Evolutionary conservation across 257 asterid genomes (phyloP), one percentile per base, ranked within the genome.

Genomic region (Nicotiana knightiana): DNA sequence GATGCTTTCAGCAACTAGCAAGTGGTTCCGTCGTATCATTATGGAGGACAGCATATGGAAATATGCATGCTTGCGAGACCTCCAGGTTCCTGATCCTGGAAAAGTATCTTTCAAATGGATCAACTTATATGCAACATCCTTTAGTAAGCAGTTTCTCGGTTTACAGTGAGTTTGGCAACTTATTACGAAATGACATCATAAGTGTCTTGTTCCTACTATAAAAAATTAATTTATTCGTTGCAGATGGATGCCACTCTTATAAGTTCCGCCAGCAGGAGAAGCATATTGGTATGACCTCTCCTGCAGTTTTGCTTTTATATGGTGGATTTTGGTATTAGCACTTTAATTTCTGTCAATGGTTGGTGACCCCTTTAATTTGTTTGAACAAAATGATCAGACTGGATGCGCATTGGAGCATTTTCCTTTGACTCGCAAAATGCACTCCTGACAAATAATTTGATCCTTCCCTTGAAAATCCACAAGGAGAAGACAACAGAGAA

Each of bases 211-310:
- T 63, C 76, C 24, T 1, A 21, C 73, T 77, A 79, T 82, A 71
- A 68, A 30, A 37, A 51, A 76, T 82, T 82, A 55, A 62, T 68
- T 81, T 58, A 73, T 58, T 64, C 48, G 58, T 77, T 91, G 88
- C 97, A 96, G 99, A 94, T 89, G 99, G 99, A 87, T 91, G 97
- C 86, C 98, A 96, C 88, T 87, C 99, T 58, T 94, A 84, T 90
- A 87, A 85, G 91, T 89, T 87, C 62, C 95, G 88, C 84, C 97
- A 94, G 91, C 86, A 84, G 88, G 99, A 96, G 88, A 96, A 96
- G 86, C 98, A 93, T 87, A 93, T 96, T 62, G 99, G 99, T 96
- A 85, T 82, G 65, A 11, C 67, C 82, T 80, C 84, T 48, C 46
- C 35, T 71, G 76, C 35, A 11, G 48, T 85, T 83, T 77, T 57